Conservation (phyloP, 768 basidiomycete species). For the Candolleomyces aberdarensis region DNA sequence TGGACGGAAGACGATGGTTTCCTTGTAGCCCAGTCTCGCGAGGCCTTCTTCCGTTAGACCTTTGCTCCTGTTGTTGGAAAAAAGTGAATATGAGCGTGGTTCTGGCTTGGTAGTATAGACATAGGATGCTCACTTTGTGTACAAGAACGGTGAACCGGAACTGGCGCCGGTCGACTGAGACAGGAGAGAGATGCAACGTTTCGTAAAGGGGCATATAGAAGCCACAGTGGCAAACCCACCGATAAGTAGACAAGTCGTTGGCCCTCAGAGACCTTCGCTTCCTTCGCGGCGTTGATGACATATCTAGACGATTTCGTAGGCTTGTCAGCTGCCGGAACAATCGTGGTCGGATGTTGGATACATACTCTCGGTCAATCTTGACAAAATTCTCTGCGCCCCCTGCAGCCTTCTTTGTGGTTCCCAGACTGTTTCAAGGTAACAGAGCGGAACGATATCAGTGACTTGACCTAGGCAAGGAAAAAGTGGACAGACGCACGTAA, state of each 20-base stretch:
- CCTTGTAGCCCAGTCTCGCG: slow-evolving; percentile 63
- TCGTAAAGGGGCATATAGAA: neutral
- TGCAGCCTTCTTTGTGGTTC: slow-evolving; percentile 59
- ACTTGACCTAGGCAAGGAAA: neutral
- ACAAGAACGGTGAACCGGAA: slow-evolving; percentile 48
- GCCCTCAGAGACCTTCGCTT: slow-evolving; percentile 48
- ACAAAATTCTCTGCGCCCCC: slow-evolving; percentile 67
- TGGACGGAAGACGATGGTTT: slow-evolving; percentile 71
- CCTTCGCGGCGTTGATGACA: slow-evolving; percentile 69
- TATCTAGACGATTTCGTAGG: slow-evolving; percentile 40
- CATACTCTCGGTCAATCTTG: slow-evolving; percentile 75
- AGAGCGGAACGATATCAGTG: too few species aligned
- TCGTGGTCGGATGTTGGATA: slow-evolving; percentile 3
- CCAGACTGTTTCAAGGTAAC: slow-evolving; percentile 39
- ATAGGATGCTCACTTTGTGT: slow-evolving; percentile 36
- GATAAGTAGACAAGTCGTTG: slow-evolving; percentile 75
- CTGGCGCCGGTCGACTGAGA: slow-evolving; percentile 47
- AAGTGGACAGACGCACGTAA: slow-evolving; percentile 44
- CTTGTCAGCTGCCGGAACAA: neutral
- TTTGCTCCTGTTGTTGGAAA: slow-evolving; percentile 49
- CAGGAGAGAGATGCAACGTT: neutral
- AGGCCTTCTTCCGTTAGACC: slow-evolving; percentile 71
- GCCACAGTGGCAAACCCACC: slow-evolving; percentile 32
- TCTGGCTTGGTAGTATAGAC: neutral
- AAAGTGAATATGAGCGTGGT: neutral